Conservation (phyloP, 2,329 filamentous ascomycete species). For the Fusarium oligoseptatum region DNA sequence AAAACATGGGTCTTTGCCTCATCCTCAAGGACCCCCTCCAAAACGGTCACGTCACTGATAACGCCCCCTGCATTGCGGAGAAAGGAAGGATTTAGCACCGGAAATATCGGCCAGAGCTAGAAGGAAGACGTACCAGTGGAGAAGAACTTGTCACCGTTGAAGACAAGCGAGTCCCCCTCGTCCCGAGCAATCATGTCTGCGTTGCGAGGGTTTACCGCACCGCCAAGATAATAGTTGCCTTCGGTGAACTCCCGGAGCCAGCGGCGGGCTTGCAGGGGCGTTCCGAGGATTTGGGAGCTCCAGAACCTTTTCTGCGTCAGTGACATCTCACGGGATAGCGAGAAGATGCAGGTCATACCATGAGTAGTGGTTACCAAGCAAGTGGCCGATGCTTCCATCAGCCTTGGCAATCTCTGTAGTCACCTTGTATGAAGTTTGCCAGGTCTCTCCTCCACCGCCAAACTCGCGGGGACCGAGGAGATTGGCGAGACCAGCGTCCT, state of each 20-base stretch:
- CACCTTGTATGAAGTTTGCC: background rate
- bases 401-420: background rate
- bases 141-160: background rate
- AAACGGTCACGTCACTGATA: background rate
- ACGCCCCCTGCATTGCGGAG: constrained; percentile 1
- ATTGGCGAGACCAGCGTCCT: background rate
- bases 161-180: background rate
- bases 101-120: background rate
- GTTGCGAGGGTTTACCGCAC: background rate
- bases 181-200: background rate
- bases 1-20: constrained; percentile 1
- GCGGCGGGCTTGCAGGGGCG: background rate
- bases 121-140: background rate
- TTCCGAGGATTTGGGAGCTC: background rate
- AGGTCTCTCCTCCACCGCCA: background rate
- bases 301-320: background rate
- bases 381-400: background rate
- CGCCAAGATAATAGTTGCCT: background rate
- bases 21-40: background rate
- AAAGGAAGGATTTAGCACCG: background rate
- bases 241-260: background rate
- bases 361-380: background rate
- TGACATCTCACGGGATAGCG: background rate
- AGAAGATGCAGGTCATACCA: background rate
- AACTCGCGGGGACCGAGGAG: background rate